These are phyloP conservation scores for Pythium apleroticum DNA, from an alignment of 352 stramenopile species.

Conservation along the genomic window DNA sequence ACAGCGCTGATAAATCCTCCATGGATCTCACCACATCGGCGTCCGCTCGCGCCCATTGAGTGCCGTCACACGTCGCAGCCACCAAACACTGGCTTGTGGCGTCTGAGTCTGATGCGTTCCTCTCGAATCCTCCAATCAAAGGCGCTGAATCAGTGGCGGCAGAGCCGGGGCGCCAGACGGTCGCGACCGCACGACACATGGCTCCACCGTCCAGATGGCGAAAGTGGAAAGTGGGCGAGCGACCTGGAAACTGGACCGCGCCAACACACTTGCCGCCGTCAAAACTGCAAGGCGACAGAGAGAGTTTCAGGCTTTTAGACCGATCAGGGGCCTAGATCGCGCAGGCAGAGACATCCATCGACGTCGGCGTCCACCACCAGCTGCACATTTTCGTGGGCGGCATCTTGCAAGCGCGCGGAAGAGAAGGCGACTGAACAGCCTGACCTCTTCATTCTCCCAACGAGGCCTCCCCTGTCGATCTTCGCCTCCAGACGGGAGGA, in stretches of 20 bases:
- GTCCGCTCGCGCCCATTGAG: background rate
- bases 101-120: slow-evolving; percentile 18
- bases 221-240: slow-evolving; percentile 7
- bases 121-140: slow-evolving; percentile 7
- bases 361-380: background rate
- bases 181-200: slow-evolving; percentile 26
- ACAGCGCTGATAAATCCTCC: background rate
- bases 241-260: background rate
- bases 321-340: background rate
- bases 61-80: slow-evolving; percentile 3
- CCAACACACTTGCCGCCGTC: slow-evolving; percentile 1
- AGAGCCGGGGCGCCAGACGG: slow-evolving; percentile 24
- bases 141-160: slow-evolving; percentile 4
- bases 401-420: slow-evolving; percentile 1
- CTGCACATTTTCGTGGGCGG: slow-evolving; percentile 3
- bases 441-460: background rate
- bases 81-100: background rate
- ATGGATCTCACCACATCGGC: slow-evolving; percentile 1
- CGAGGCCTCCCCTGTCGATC: background rate
- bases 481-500: background rate
- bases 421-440: background rate
- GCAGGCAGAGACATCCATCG: slow-evolving; percentile 3
- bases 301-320: background rate
- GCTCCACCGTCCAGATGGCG: slow-evolving; percentile 20
- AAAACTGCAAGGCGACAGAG: slow-evolving; percentile 7